Evolutionary conservation across 495 filamentous ascomycete species (phyloP), one percentile per base, ranked within the genome.

Genomic region (Penicillium arizonense): DNA sequence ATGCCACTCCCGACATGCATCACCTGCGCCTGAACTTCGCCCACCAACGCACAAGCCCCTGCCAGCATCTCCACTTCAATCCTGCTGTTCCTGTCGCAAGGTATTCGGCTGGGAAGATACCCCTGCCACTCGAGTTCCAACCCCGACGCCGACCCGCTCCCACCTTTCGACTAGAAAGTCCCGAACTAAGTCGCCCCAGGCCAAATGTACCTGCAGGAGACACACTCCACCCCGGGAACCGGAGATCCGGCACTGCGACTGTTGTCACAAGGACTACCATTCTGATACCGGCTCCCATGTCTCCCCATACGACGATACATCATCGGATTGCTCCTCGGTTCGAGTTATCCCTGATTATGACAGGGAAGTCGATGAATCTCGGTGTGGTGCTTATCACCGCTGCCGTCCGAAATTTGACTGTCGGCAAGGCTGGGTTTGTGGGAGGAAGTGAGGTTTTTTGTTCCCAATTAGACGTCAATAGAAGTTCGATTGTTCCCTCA

Each of bases 391-490:
- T 28, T 12, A 50, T 26, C 48, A 50, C 30, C 48, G 48, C 18
- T 50, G 48, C 10, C 30, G 28, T 36, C 48, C 48, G 2, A 50
- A 20, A 13, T 43, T 43, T 5, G 48, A 50, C 38, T 40, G 38
- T 33, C 26, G 36, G 4, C 2, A 26, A 14, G 48, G 48, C 24
- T 50, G 48, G 48, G 28, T 50, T 2, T 50, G 48, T 33, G 48
- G 48, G 8, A 41, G 38, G 20, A 26, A 43, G 13, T 50, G 30
- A 50, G 21, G n/a, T 18, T 10, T 32, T 32, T 32, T 3, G 9
- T 32, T 44, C 28, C 7, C 7, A 7, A 30, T 30, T 30, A 30
- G 28, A 30, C 8, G 8, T 33, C 26, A 44, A 18, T 44, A 7
- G 8, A 44, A 44, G 42, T 5, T 24, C 3, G 40, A 32, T 16